Evolutionary conservation across 2,329 filamentous ascomycete genomes (phyloP).

Genomic region (Eutypella sp.): DNA sequence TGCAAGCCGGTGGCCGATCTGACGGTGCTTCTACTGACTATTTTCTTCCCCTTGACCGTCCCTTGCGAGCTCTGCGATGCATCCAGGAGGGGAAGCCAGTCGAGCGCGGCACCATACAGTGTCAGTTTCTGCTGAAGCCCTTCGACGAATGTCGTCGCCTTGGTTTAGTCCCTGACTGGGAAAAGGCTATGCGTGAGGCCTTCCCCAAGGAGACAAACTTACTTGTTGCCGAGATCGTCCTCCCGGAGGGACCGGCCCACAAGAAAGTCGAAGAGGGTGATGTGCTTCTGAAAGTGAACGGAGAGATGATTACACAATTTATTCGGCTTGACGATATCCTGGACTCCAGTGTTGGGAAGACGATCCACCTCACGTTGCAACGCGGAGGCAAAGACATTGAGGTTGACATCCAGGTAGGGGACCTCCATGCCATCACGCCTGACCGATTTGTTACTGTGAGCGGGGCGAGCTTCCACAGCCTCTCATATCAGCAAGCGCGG

Average conservation of each 20-base stretch:
- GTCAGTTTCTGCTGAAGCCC: slow-evolving; percentile 92
- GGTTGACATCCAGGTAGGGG: slow-evolving; percentile 77
- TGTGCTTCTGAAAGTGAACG: slow-evolving; percentile 88
- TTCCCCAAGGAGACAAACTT: slow-evolving; percentile 95
- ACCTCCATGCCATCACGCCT: slow-evolving; percentile 91
- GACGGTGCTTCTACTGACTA: slow-evolving; percentile 97
- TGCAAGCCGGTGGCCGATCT: slow-evolving; percentile 89
- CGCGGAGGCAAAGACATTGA: slow-evolving; percentile 84
- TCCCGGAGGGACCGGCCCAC: slow-evolving; percentile 85
- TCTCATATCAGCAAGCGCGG: slow-evolving; percentile 97
- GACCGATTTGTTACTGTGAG: slow-evolving; percentile 93
- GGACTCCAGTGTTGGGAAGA: slow-evolving; percentile 76
- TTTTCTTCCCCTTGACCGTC: slow-evolving; percentile 89
- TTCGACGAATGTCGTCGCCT: slow-evolving; percentile 95
- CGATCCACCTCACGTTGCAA: slow-evolving; percentile 78
- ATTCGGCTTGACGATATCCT: slow-evolving; percentile 86
- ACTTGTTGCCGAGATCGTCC: slow-evolving; percentile 91
- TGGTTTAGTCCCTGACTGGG: slow-evolving; percentile 79
- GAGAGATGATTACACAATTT: slow-evolving; percentile 88
- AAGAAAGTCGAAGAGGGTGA: slow-evolving; percentile 90
- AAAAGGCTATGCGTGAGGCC: slow-evolving; percentile 73
- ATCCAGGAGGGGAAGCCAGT: slow-evolving; percentile 72
- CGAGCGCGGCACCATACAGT: slow-evolving; percentile 93
- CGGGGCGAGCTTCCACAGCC: slow-evolving; percentile 88
- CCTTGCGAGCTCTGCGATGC: slow-evolving; percentile 78